Base-by-base conservation (phyloP, 345 rosid genomes). In the Cardiospermum halicacabum region DNA sequence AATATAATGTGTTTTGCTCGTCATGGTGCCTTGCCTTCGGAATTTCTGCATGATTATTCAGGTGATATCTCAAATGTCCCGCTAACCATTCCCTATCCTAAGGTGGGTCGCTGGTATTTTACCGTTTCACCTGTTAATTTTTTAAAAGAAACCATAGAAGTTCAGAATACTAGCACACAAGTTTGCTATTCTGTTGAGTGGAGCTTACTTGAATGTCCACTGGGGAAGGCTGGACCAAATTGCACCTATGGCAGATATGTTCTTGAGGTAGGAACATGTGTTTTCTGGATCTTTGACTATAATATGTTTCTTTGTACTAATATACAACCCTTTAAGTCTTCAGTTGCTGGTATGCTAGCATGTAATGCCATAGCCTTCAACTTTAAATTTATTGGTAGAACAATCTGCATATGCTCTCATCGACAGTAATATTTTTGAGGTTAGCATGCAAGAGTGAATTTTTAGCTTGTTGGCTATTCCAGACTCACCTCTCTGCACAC, bases 31-130 rank as follows among this genome's bases (percentile, higher is more conserved):
- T 69, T 88, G 70, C 84, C 99, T 61, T 81, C 92, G 28, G 72
- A 67, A 72, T 56, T 78, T 59, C 59, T 79, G 13, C 75, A 94
- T 74, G 96, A 94, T 76, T 88, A 85, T 80, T 79, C 96, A 26
- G 84, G 80, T 28, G 83, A 78, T 71, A 67, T 89, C 56, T 75
- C 65, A 71, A 75, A 76, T 58, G 72, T 34, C 32, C 86, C 99
- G 22, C 68, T 94, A 57, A 76, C 85, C 58, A 76, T 91, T 74
- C 80, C 11, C 58, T 77, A 64, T 32, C 99, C 99, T 8, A 88
- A 75, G 76, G 73, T 74, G 73, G 97, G 99, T 67, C 84, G 78
- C 24, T 94, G 97, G 99, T 88, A 78, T 73, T 66, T 94, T n/a
- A 71, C 83, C 67, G 68, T 88, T 67, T 31, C 79, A 62, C 76